A percentile compares a stretch with the other conserved stretches of the same genome.
phyloP scores from a whole-genome alignment of 2,329 filamentous ascomycete genomes.

The Alternaria hordeiaustralica region DNA sequence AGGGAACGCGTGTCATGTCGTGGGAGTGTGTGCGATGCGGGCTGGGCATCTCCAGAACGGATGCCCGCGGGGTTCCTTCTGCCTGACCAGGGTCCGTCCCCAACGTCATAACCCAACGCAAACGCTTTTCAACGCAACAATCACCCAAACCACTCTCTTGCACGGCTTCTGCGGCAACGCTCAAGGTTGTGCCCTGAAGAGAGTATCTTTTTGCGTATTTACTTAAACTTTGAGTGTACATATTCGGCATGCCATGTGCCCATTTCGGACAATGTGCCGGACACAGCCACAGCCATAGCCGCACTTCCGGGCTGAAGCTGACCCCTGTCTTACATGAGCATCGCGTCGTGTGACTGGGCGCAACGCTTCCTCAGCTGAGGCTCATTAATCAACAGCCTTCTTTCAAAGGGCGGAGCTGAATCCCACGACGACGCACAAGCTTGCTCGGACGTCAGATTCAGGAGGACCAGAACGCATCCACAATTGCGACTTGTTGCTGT shows the following conservation, averaged over 20 bases:
- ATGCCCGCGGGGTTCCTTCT: slow-evolving; percentile 20
- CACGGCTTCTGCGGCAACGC: background rate
- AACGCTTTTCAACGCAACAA: background rate
- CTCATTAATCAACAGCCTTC: slow-evolving; percentile 18
- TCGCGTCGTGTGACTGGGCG: slow-evolving; percentile 7
- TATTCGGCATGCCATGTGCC: background rate
- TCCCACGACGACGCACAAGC: background rate
- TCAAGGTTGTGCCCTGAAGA: background rate
- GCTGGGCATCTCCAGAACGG: slow-evolving; percentile 25
- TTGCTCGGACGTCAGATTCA: background rate
- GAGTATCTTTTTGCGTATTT: background rate
- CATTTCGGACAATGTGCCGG: slow-evolving; percentile 4
- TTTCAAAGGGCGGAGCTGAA: background rate
- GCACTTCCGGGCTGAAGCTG: slow-evolving; percentile 18
- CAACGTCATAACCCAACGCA: slow-evolving; percentile 23
- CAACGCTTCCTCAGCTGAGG: slow-evolving; percentile 13
- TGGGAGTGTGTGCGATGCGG: slow-evolving; percentile 26
- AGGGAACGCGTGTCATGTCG: slow-evolving; percentile 40
- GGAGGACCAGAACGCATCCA: background rate
- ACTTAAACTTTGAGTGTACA: background rate
- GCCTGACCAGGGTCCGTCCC: slow-evolving; percentile 8
- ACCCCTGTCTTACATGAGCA: slow-evolving; percentile 16
- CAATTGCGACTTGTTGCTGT: background rate
- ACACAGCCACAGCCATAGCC: slow-evolving; percentile 41
- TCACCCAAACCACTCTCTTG: background rate